phyloP scores from a whole-genome alignment of 2,329 filamentous ascomycete genomes.

The Macrophomina pseudophaseolina region DNA sequence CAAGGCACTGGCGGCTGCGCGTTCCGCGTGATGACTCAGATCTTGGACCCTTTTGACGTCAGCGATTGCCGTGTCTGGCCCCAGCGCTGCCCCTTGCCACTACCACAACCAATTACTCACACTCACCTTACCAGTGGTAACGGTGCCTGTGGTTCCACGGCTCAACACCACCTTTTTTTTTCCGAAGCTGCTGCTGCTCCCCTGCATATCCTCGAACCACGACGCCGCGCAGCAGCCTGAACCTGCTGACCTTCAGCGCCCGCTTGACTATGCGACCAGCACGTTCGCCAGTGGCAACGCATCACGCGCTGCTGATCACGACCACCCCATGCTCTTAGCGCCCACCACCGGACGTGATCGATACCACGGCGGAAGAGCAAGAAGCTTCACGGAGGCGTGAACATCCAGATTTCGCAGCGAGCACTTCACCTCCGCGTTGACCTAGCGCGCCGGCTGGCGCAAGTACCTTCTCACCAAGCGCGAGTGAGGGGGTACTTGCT shows the following conservation, averaged over 20 bases:
- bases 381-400: background rate
- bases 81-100: constrained; percentile 1
- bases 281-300: constrained; percentile 11
- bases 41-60: background rate
- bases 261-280: constrained; percentile 8
- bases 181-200: background rate
- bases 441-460: background rate
- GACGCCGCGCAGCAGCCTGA: constrained; percentile 4
- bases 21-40: constrained; percentile 16
- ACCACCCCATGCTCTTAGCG: constrained; percentile 1
- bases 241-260: constrained; percentile 9
- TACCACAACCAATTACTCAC: background rate
- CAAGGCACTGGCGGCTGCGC: constrained; percentile 8
- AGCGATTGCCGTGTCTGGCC: constrained; percentile 7
- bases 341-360: background rate
- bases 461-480: constrained; percentile 11
- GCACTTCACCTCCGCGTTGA: background rate
- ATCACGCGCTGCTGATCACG: constrained; percentile 22
- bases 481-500: background rate
- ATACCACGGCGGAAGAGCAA: constrained; percentile 6
- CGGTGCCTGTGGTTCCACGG: background rate
- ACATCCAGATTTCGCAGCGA: background rate
- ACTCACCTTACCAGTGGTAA: background rate
- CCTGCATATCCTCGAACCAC: constrained; percentile 12
- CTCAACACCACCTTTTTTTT: background rate